phyloP scores from a whole-genome alignment of 1,284 basidiomycete species.

The Phellinidium pouzarii region DNA sequence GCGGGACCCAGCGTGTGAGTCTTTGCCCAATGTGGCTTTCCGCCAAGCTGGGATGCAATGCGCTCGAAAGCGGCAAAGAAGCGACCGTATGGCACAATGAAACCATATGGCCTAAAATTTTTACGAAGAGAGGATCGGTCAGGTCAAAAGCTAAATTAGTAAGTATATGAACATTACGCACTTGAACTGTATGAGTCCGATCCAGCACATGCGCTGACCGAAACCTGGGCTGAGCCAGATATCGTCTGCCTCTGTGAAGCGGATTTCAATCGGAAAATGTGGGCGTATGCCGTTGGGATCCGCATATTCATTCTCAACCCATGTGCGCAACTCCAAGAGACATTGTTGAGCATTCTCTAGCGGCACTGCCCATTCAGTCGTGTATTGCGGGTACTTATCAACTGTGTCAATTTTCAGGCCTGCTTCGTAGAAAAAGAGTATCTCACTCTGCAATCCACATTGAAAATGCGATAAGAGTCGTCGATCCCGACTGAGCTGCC shows the following conservation, averaged over 20 bases:
- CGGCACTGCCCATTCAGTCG: slow-evolving; percentile 91
- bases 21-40: slow-evolving; percentile 97
- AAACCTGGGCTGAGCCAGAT: slow-evolving; percentile 91
- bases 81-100: slow-evolving; percentile 79
- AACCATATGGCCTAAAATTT: slow-evolving; percentile 78
- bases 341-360: slow-evolving; percentile 58
- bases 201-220: slow-evolving; percentile 81
- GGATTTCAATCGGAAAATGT: slow-evolving; percentile 92
- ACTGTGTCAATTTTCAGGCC: neutral
- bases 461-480: slow-evolving; percentile 75
- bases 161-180: slow-evolving; percentile 36
- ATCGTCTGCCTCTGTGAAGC: slow-evolving; percentile 85
- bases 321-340: slow-evolving; percentile 68
- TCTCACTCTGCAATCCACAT: slow-evolving; percentile 74
- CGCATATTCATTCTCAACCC: slow-evolving; percentile 65
- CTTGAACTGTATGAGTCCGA: slow-evolving; percentile 96
- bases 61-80: slow-evolving; percentile 79
- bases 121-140: neutral
- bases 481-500: slow-evolving; percentile 50
- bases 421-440: slow-evolving; percentile 1
- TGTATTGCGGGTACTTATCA: slow-evolving; percentile 78
- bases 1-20: slow-evolving; percentile 73
- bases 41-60: slow-evolving; percentile 68
- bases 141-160: neutral
- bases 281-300: slow-evolving; percentile 71